Percentiles rank a stretch among this genome's conserved stretches.
phyloP scores from a whole-genome alignment of 768 basidiomycete genomes.

The Psilocybe subaeruginosa region DNA sequence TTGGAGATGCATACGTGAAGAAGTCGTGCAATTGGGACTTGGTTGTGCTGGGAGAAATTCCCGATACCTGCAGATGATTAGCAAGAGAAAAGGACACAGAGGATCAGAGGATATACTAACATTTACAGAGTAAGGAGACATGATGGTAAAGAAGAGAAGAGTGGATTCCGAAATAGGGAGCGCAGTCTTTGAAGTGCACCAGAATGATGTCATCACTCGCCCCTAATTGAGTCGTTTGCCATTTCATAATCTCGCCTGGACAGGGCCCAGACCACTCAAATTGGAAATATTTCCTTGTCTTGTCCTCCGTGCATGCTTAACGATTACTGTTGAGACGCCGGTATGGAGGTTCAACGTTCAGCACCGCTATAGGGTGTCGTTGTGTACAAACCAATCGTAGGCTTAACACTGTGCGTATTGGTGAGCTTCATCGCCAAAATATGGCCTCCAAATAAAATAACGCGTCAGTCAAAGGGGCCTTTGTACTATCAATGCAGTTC shows the following conservation, averaged over 20 bases:
- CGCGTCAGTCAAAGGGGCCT: not conserved
- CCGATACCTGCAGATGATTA: slow-evolving; percentile 57
- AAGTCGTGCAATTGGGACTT: slow-evolving; percentile 75
- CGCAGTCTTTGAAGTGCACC: not conserved
- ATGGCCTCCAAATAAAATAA: too few species aligned
- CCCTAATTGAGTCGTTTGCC: slow-evolving; percentile 2
- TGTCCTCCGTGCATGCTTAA: not conserved
- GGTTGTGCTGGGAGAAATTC: slow-evolving; percentile 67
- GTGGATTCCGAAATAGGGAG: slow-evolving; percentile 10
- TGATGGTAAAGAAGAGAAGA: slow-evolving; percentile 34
- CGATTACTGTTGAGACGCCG: not conserved
- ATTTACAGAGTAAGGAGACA: slow-evolving; percentile 46
- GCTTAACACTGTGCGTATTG: too few species aligned
- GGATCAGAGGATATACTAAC: slow-evolving; percentile 30
- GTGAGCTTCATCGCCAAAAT: too few species aligned
- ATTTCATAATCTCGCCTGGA: not conserved
- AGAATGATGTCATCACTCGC: slow-evolving; percentile 21
- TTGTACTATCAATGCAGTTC: not conserved
- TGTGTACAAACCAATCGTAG: too few species aligned
- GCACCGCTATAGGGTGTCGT: too few species aligned
- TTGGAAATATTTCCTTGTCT: not conserved
- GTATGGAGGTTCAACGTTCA: too few species aligned
- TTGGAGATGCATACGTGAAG: slow-evolving; percentile 64
- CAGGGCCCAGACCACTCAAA: not conserved
- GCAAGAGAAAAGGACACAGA: not conserved